phyloP scores from a whole-genome alignment of 768 basidiomycete species.

The Hericium rajendrae region DNA sequence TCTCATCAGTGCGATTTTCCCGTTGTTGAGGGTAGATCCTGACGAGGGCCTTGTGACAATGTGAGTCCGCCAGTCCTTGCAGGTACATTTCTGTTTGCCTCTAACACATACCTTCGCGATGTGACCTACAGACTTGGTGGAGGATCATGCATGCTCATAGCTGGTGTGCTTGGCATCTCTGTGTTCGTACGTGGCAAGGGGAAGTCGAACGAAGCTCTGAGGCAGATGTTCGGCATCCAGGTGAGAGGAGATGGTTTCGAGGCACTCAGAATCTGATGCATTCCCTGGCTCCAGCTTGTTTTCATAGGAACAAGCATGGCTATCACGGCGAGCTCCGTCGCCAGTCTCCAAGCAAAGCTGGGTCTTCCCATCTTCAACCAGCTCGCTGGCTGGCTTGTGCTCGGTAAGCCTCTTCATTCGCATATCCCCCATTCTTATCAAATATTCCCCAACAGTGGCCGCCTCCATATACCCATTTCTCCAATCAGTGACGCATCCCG shows the following conservation, averaged over 20 bases:
- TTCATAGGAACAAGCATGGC: slow-evolving; percentile 38
- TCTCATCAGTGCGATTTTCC: slow-evolving; percentile 53
- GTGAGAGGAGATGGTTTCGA: not conserved
- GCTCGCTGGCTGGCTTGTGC: slow-evolving; percentile 49
- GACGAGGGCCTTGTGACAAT: slow-evolving; percentile 49
- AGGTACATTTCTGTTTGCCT: no score
- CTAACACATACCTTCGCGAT: not conserved
- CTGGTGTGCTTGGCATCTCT: not conserved
- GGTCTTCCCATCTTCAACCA: slow-evolving; percentile 60
- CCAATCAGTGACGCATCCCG: slow-evolving; percentile 34
- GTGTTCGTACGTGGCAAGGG: not conserved
- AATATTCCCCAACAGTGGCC: slow-evolving; percentile 25
- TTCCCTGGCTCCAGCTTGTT: slow-evolving; percentile 25
- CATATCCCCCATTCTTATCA: not conserved
- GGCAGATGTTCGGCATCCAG: not conserved
- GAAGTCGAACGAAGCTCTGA: not conserved
- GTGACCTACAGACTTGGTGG: slow-evolving; percentile 23
- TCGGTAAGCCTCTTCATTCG: slow-evolving; percentile 36
- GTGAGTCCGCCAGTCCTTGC: slow-evolving; percentile 31
- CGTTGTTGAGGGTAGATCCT: slow-evolving; percentile 64
- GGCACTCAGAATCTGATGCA: not conserved
- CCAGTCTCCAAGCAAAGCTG: slow-evolving; percentile 50
- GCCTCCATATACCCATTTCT: slow-evolving; percentile 44
- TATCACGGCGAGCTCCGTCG: slow-evolving; percentile 49
- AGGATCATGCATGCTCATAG: slow-evolving; percentile 33